These are phyloP conservation scores for Botrytis sinoallii DNA, from an alignment of 2,329 filamentous ascomycete genomes.

Conservation along the genomic window DNA sequence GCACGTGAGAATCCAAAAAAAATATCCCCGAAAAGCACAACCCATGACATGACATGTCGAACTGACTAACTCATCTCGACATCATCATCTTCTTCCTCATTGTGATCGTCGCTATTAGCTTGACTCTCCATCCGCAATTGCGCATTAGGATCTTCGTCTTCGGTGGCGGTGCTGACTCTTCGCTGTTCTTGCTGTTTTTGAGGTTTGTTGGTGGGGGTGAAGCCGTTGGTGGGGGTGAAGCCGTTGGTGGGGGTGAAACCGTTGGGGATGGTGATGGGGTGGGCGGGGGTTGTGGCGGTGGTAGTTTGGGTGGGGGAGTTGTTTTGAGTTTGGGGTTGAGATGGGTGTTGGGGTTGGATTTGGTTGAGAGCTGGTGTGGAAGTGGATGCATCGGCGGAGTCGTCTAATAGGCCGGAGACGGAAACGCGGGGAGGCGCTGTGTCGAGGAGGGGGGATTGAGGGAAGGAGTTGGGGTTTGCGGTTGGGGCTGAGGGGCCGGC, in stretches of 20 bases:
- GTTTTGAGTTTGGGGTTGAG: not conserved
- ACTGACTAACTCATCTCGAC: slow-evolving; percentile 35
- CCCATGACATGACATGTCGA: not conserved
- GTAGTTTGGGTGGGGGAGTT: not conserved
- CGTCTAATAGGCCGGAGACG: slow-evolving; percentile 13
- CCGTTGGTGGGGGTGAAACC: slow-evolving; percentile 28
- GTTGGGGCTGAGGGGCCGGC: not conserved
- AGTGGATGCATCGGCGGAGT: not conserved
- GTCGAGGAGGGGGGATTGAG: not conserved
- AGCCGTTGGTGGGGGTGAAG: slow-evolving; percentile 30
- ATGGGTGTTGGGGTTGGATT: not conserved
- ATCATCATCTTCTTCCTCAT: slow-evolving; percentile 25
- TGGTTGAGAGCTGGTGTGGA: not conserved
- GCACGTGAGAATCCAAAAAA: not conserved
- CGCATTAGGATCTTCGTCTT: slow-evolving; percentile 34
- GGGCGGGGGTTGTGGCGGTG: not conserved
- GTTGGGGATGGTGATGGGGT: not conserved
- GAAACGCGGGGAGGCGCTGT: slow-evolving; percentile 3
- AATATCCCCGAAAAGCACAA: not conserved
- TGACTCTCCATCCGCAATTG: slow-evolving; percentile 37
- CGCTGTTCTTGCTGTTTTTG: slow-evolving; percentile 32
- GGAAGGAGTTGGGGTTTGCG: not conserved
- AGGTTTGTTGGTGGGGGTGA: slow-evolving; percentile 35
- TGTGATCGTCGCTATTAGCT: not conserved
- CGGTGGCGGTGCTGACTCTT: slow-evolving; percentile 21